Conservation (phyloP, 495 filamentous ascomycete species). For the Haplographium delicatum region DNA sequence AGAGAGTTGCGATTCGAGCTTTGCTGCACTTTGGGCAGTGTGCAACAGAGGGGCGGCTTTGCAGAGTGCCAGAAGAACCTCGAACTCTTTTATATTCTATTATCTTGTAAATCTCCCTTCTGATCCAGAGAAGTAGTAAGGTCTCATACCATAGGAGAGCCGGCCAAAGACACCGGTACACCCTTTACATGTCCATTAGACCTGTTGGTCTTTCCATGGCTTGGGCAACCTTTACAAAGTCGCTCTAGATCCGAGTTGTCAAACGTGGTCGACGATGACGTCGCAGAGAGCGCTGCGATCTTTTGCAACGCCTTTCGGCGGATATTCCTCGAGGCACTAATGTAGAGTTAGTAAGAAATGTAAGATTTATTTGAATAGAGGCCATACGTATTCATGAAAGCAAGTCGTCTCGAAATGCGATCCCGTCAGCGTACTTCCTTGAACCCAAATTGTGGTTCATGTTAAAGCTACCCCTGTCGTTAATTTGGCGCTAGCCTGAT, state of each 20-base stretch:
- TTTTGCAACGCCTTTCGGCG: conserved; percentile 64
- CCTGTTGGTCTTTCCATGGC: conserved; percentile 26
- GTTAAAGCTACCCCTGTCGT: conserved; percentile 11
- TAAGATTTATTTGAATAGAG: too few species aligned
- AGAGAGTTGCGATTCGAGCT: conserved; percentile 65
- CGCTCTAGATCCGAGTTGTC: conserved; percentile 59
- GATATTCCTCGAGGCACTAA: conserved; percentile 34
- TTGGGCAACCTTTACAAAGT: conserved; percentile 52
- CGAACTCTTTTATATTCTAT: conserved; percentile 72
- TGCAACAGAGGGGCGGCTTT: conserved; percentile 72
- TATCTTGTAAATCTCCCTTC: conserved; percentile 4
- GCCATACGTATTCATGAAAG: conserved; percentile 21
- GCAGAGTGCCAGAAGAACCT: conserved; percentile 83
- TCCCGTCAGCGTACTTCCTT: background rate
- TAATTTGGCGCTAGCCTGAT: conserved; percentile 12
- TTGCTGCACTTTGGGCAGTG: conserved; percentile 62
- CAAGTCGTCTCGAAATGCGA: too few species aligned
- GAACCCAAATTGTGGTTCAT: too few species aligned
- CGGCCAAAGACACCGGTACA: conserved; percentile 27
- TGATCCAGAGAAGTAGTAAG: background rate
- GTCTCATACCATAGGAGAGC: conserved; percentile 45
- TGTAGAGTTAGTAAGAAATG: conserved; percentile 6
- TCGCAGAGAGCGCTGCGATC: conserved; percentile 58
- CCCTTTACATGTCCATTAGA: conserved; percentile 16
- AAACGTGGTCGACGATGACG: conserved; percentile 43